A percentile compares a stretch with the other conserved stretches of the same genome.
Conservation (phyloP, 257 asterid genomes). For the Nicotiana obtusifolia region DNA sequence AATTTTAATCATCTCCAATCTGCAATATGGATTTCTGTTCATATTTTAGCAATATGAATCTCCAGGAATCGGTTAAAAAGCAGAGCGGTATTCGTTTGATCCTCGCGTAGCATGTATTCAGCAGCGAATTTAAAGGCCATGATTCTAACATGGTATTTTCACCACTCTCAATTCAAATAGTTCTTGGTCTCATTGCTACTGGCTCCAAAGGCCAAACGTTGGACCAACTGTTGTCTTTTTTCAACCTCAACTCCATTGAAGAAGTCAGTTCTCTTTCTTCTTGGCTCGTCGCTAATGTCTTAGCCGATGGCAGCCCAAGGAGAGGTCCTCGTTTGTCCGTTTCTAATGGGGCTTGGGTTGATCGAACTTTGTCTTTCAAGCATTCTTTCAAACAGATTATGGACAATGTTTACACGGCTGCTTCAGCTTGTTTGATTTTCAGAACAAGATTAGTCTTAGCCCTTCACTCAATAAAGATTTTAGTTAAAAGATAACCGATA, state of each 20-base stretch:
- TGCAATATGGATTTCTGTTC: too few relatives aligned
- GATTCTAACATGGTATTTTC: conserved; percentile 19
- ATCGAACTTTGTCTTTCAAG: conserved; percentile 29
- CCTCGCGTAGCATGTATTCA: conserved; percentile 38
- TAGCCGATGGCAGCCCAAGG: conserved; percentile 28
- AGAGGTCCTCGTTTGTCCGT: conserved; percentile 35
- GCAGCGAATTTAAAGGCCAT: conserved; percentile 19
- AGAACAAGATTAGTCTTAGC: conserved; percentile 18
- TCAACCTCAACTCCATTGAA: conserved; percentile 23
- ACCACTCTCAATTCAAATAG: conserved; percentile 18
- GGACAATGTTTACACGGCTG: conserved; percentile 23
- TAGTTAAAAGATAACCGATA: background rate
- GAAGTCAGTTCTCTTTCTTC: conserved; percentile 24
- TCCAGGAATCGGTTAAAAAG: conserved; percentile 30
- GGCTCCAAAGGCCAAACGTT: conserved; percentile 7
- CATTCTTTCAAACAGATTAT: conserved; percentile 26
- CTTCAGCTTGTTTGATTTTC: conserved; percentile 30
- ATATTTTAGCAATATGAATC: conserved; percentile 25
- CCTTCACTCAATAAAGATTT: too few relatives aligned
- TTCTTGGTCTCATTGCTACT: conserved; percentile 12
- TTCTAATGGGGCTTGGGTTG: conserved; percentile 39
- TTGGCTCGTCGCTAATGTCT: conserved; percentile 21
- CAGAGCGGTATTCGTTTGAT: conserved; percentile 39
- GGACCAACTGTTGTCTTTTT: conserved; percentile 30
- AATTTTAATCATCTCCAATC: too few relatives aligned